phyloP scores from a whole-genome alignment of 345 rosid genomes.

The Cardamine chenopodiifolia region DNA sequence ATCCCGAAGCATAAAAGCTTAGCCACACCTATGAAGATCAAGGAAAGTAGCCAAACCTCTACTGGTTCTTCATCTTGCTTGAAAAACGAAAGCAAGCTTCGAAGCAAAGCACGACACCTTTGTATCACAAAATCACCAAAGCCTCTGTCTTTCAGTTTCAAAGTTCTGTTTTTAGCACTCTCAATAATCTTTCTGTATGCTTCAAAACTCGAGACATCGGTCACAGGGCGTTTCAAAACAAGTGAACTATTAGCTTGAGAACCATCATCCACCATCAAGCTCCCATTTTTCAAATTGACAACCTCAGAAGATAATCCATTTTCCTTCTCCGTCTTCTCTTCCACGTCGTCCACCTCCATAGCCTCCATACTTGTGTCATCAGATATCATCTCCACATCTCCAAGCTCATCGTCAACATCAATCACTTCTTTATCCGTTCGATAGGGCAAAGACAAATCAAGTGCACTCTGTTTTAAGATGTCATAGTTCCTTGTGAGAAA shows the following conservation, averaged over 20 bases:
- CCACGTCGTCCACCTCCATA: slow-evolving; percentile 30
- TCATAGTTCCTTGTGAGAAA: not conserved
- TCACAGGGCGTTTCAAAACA: slow-evolving; percentile 13
- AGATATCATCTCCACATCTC: slow-evolving; percentile 17
- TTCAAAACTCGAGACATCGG: slow-evolving; percentile 35
- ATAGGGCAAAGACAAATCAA: not conserved
- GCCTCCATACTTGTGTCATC: slow-evolving; percentile 30
- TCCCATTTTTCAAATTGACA: slow-evolving; percentile 1
- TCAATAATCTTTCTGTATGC: slow-evolving; percentile 35
- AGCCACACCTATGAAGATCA: slow-evolving; percentile 10
- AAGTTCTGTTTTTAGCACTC: slow-evolving; percentile 34
- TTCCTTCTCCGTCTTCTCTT: slow-evolving; percentile 14
- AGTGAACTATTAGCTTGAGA: slow-evolving; percentile 22
- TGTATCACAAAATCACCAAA: slow-evolving; percentile 40
- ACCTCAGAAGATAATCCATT: slow-evolving; percentile 15
- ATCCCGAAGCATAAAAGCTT: not conserved
- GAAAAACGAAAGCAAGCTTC: slow-evolving; percentile 46
- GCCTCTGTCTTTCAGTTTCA: slow-evolving; percentile 34
- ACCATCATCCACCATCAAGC: slow-evolving; percentile 23
- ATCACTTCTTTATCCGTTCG: slow-evolving; percentile 30
- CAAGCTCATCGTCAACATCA: slow-evolving; percentile 36
- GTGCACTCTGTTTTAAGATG: not conserved
- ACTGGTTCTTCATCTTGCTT: slow-evolving; percentile 48
- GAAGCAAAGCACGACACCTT: slow-evolving; percentile 45
- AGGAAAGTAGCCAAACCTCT: slow-evolving; percentile 36